Evolutionary conservation across 2,329 filamentous ascomycete genomes (phyloP), one percentile per base, ranked within the genome.

Genomic region (Colletotrichum simmondsii): DNA sequence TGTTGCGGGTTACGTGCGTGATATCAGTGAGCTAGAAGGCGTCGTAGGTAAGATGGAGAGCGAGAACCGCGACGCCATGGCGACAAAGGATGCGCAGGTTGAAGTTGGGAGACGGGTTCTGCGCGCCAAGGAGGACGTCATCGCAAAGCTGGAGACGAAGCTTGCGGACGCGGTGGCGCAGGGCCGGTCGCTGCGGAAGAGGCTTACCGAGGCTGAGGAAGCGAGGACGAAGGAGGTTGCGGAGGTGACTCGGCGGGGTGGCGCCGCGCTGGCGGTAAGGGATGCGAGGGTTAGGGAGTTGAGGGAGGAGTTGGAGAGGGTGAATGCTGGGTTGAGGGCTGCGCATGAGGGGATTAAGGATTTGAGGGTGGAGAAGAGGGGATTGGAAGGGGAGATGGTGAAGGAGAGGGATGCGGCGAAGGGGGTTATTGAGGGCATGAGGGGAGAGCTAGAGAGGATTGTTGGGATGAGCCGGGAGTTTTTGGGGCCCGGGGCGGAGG

Each of bases 11-110:
- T 92, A 92, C 76, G 79, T 85, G 10, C 83, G 86, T 4, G 90
- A 92, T 72, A 83, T 91, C 0, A 77, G 79, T 0, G 87, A 89
- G 77, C 83, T 92, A 0, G 89, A 92, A 78, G 76, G 71, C 1
- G 82, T 90, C 0, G 87, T 90, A 24, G 81, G 85, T 72, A 78
- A 80, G 5, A 79, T 91, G 68, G 89, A 92, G 74, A 75, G 68
- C 1, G 82, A 85, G 49, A 78, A 80, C 5, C 77, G 79, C 1
- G 78, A 80, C 1, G 78, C 79, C 0, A 75, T 79, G 3, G 78
- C 81, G 2, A 77, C 77, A 10, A 79, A 83, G 16, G 77, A 78
- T n/a, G 77, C 82, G 0, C 80, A 83, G 14, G 69, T 81, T 1
- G 82, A 84, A 42, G 77, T 79, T 5, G 77, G 82, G 30, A 76